Conservation (phyloP, 2,329 filamentous ascomycete species). For the Cytospora paraplurivora region DNA sequence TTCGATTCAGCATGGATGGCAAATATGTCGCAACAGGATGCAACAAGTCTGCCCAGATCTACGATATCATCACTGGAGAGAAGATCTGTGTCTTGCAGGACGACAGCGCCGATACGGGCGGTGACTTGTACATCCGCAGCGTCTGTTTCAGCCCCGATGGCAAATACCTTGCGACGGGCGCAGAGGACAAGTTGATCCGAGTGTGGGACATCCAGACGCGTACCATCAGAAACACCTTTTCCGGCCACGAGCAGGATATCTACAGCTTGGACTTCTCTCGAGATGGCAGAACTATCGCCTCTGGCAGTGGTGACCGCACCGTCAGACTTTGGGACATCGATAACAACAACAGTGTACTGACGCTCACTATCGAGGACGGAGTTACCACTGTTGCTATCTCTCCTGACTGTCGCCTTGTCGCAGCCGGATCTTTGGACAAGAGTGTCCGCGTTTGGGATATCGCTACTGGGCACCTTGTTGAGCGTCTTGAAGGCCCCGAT, state of each 20-base stretch:
- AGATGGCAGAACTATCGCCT: slow-evolving; percentile 91
- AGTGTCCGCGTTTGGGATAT: slow-evolving; percentile 98
- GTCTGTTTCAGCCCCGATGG: slow-evolving; percentile 99
- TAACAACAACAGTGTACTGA: slow-evolving; percentile 77
- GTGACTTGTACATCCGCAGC: slow-evolving; percentile 94
- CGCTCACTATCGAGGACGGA: slow-evolving; percentile 90
- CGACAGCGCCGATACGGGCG: slow-evolving; percentile 80
- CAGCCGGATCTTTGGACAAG: slow-evolving; percentile 94
- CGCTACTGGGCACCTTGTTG: slow-evolving; percentile 79
- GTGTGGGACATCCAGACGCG: slow-evolving; percentile 91
- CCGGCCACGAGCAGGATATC: slow-evolving; percentile 98
- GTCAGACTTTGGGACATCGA: slow-evolving; percentile 97
- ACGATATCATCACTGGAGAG: slow-evolving; percentile 83
- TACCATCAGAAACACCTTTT: slow-evolving; percentile 87
- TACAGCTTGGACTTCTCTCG: slow-evolving; percentile 95
- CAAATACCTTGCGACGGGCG: slow-evolving; percentile 89
- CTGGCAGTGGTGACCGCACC: slow-evolving; percentile 90
- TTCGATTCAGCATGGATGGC: slow-evolving; percentile 93
- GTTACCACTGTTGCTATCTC: slow-evolving; percentile 98
- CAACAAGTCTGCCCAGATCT: slow-evolving; percentile 99
- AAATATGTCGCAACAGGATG: slow-evolving; percentile 96
- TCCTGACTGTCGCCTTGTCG: slow-evolving; percentile 90
- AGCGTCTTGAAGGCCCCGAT: slow-evolving; percentile 87
- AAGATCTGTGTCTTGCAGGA: slow-evolving; percentile 92
- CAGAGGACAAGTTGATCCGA: slow-evolving; percentile 95